These are phyloP conservation scores for Scleromitrula shiraiana DNA, from an alignment of 2,329 filamentous ascomycete genomes.

Conservation along the genomic window DNA sequence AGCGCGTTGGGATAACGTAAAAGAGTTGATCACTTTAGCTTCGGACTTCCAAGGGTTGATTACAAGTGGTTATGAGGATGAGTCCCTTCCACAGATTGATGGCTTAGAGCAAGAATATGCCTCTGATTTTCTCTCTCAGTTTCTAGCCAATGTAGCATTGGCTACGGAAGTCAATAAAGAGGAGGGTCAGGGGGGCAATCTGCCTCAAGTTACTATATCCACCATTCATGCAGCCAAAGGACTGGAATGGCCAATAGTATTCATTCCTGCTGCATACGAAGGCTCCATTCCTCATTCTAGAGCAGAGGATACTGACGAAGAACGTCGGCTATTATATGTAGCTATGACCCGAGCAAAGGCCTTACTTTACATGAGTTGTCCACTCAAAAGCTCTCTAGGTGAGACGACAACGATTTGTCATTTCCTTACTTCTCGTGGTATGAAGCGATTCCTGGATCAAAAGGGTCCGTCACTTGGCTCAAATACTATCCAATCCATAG, in stretches of 20 bases:
- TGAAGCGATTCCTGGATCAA: conserved; percentile 44
- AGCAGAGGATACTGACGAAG: conserved; percentile 79
- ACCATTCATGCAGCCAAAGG: conserved; percentile 96
- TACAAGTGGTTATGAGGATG: conserved; percentile 37
- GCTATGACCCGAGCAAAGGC: conserved; percentile 92
- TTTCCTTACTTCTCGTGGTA: conserved; percentile 55
- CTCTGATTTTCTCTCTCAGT: conserved; percentile 57
- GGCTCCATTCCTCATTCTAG: conserved; percentile 86
- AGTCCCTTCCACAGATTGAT: conserved; percentile 59
- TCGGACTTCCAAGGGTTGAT: conserved; percentile 50
- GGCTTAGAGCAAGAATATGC: conserved; percentile 62
- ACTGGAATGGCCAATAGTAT: conserved; percentile 92
- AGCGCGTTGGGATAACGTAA: conserved; percentile 76
- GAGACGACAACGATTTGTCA: conserved; percentile 60
- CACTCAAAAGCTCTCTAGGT: conserved; percentile 56
- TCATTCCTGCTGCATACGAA: conserved; percentile 82
- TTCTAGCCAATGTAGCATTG: conserved; percentile 86
- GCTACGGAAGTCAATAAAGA: conserved; percentile 68
- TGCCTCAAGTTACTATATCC: conserved; percentile 73
- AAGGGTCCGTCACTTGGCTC: conserved; percentile 64
- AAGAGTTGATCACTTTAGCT: conserved; percentile 77
- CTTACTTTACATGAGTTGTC: conserved; percentile 77
- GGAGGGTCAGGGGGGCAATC: conserved; percentile 46
- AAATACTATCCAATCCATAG: conserved; percentile 55
- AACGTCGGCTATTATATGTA: conserved; percentile 83